phyloP scores from a whole-genome alignment of 2,329 filamentous ascomycete genomes.

The Alternaria novae-zelandiae region DNA sequence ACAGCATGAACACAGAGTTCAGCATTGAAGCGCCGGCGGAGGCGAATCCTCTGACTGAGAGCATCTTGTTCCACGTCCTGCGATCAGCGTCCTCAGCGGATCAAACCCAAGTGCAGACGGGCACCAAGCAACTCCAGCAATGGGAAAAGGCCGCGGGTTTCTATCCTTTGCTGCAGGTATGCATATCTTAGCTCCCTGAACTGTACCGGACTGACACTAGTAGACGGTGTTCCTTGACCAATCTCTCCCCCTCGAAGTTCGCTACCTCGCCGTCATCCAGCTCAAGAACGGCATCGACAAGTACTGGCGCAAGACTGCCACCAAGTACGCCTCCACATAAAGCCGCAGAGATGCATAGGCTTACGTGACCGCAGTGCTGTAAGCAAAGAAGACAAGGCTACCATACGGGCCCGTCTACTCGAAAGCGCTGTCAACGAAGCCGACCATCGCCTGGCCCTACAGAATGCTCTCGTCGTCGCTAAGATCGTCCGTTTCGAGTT shows the following conservation, averaged over 20 bases:
- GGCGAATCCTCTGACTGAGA: conserved; percentile 65
- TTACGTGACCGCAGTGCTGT: conserved; percentile 58
- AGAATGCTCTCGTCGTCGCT: conserved; percentile 85
- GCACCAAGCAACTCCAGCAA: conserved; percentile 59
- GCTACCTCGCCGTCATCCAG: conserved; percentile 90
- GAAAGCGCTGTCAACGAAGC: conserved; percentile 79
- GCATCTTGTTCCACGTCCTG: conserved; percentile 56
- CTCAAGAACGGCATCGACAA: conserved; percentile 97
- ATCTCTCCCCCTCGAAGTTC: conserved; percentile 75
- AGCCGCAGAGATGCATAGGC: background rate
- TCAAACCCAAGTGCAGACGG: conserved; percentile 58
- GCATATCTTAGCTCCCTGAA: background rate
- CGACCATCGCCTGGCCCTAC: conserved; percentile 76
- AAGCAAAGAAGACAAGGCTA: conserved; percentile 72
- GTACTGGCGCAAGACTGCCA: conserved; percentile 84
- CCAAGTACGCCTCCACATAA: conserved; percentile 57
- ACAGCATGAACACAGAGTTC: conserved; percentile 41
- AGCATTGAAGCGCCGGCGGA: conserved; percentile 76
- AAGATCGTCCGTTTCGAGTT: conserved; percentile 92
- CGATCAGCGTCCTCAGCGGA: conserved; percentile 56
- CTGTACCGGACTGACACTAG: conserved; percentile 10
- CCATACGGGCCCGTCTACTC: conserved; percentile 77
- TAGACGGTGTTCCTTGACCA: conserved; percentile 83
- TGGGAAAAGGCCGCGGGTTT: conserved; percentile 58
- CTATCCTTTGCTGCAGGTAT: conserved; percentile 56